phyloP scores from a whole-genome alignment of 495 filamentous ascomycete species.

The Collariella sp. region DNA sequence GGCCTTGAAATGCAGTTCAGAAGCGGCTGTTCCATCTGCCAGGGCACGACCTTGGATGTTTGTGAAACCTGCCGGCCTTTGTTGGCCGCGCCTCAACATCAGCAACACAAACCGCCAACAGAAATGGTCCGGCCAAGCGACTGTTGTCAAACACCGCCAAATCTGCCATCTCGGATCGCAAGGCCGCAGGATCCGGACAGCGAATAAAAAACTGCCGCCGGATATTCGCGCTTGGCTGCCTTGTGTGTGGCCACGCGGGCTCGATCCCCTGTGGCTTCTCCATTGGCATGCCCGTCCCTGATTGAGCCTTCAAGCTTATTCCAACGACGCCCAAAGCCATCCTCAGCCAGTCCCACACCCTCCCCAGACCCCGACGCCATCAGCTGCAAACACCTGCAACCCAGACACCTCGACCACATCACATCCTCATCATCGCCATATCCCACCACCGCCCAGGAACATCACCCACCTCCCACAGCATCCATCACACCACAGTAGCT shows the following conservation, averaged over 20 bases:
- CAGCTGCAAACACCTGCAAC: neutral
- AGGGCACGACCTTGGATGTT: neutral
- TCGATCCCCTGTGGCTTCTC: conserved; percentile 7
- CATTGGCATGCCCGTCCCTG: conserved; percentile 13
- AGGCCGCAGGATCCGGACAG: neutral
- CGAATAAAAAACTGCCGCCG: conserved; percentile 2
- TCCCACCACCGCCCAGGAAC: neutral
- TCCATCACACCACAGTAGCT: neutral
- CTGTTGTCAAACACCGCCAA: neutral
- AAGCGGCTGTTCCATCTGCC: neutral
- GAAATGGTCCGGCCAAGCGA: neutral
- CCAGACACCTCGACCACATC: neutral
- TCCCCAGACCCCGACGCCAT: neutral
- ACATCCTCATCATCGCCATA: neutral
- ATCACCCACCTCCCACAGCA: neutral
- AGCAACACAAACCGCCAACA: neutral
- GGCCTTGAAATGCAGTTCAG: neutral
- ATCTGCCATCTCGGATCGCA: neutral
- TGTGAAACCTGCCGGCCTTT: conserved; percentile 1
- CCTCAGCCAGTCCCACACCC: neutral
- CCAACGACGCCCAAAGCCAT: conserved; percentile 7
- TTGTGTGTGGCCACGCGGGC: neutral
- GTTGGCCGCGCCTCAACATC: conserved; percentile 5
- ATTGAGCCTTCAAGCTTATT: conserved; percentile 15
- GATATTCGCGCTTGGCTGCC: conserved; percentile 1